phyloP scores from a whole-genome alignment of 108 stramenopile species.

The Phaeodactylum tricornutum region DNA sequence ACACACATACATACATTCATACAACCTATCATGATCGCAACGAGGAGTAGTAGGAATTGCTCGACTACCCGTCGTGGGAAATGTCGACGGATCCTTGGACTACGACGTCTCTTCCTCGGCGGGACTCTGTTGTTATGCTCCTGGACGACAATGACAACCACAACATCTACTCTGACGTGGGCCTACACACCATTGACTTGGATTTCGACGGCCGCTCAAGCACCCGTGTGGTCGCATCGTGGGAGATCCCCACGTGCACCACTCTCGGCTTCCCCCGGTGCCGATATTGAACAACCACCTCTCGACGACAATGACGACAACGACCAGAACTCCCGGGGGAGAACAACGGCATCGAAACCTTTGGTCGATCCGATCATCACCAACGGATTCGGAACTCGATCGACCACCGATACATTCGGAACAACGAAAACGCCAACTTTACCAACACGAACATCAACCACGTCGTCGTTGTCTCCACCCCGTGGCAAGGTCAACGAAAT shows the following conservation, averaged over 20 bases:
- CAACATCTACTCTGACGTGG: too few relatives aligned
- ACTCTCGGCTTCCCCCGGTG: constrained; percentile 13
- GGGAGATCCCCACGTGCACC: not conserved
- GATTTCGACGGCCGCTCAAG: too few relatives aligned
- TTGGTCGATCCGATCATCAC: not conserved
- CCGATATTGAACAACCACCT: constrained; percentile 32
- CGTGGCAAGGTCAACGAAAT: constrained; percentile 46
- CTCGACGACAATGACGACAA: constrained; percentile 8
- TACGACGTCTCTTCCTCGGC: too few relatives aligned
- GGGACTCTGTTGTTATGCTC: too few relatives aligned
- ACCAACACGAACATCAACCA: not conserved
- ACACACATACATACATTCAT: too few relatives aligned
- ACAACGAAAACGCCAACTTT: not conserved
- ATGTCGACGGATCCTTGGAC: too few relatives aligned
- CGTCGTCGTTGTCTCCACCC: not conserved
- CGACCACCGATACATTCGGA: not conserved
- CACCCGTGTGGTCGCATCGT: too few relatives aligned
- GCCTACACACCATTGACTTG: too few relatives aligned
- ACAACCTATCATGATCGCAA: too few relatives aligned
- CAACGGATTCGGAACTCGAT: not conserved
- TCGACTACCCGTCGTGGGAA: too few relatives aligned
- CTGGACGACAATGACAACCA: too few relatives aligned
- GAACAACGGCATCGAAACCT: not conserved
- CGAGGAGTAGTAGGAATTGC: too few relatives aligned
- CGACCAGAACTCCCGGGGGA: constrained; percentile 10